Base-by-base conservation (phyloP, 2,329 filamentous ascomycete species). In the Alternaria brassicicola region DNA sequence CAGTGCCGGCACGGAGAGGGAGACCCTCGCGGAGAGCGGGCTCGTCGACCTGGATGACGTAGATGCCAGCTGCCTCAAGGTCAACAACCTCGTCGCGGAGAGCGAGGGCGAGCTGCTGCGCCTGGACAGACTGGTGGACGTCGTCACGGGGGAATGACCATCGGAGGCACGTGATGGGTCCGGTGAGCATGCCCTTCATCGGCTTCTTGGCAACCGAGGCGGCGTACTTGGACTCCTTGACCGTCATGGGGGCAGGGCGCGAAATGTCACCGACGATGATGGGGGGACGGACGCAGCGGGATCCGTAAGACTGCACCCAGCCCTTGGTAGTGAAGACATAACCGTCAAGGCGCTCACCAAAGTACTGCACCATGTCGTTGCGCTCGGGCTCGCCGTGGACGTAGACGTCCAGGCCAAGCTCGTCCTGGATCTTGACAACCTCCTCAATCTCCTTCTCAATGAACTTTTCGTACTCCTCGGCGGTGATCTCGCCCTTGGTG, bases 321-420 rank as follows among this genome's bases (percentile, higher is more conserved):
- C 92, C 95, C 84, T 97, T 91, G 80, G 94, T 98, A 79, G 95
- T 99, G 88, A 99, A 99, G 79, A 93, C 90, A 81, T 98, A 99
- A 76, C 95, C 95, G 75, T 96, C 88, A 65, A 99, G 87, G 76
- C 92, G 91, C 88, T 99, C 95, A 82, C 95, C 95, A 74, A 99
- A 99, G 89, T 97, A 99, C 84, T 99, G 95, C 52, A 99, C 95
- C 95, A 99, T 99, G 89, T 99, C 95, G 85, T 99, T 99, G 81
- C 95, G 93, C 88, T 99, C 95, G 61, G 95, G 95, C 87, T 99
- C 95, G 79, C 95, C 95, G 85, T 99, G 95, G 67, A 99, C 95
- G 78, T 91, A 92, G 80, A 99, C 95, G 73, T 99, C 95, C 54
- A 99, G 89, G 80, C 88, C 93, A 76, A 99, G 93, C 85, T 98